A percentile compares a stretch with the other conserved stretches of the same genome.
These are phyloP conservation scores for Fusarium floridanum DNA, from an alignment of 2,329 filamentous ascomycete species.

Conservation along the genomic window DNA sequence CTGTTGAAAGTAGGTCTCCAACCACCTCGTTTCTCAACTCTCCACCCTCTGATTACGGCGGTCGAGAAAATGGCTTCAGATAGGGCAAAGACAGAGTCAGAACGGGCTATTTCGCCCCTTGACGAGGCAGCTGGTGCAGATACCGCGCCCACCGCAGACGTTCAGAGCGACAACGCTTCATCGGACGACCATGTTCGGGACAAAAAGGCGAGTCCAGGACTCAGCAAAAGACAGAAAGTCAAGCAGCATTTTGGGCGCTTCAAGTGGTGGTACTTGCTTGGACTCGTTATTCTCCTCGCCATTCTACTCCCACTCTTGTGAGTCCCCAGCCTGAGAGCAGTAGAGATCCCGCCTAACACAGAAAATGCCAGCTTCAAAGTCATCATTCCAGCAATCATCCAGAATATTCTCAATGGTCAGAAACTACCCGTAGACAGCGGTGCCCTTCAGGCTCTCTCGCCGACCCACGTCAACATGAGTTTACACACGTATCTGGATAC, in stretches of 20 bases:
- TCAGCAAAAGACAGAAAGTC: constrained; percentile 52
- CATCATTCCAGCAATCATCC: constrained; percentile 61
- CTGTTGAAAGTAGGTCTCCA: not conserved
- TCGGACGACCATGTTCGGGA: constrained; percentile 32
- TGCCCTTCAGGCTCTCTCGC: constrained; percentile 50
- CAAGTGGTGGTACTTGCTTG: constrained; percentile 60
- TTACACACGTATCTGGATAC: constrained; percentile 54
- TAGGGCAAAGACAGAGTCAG: not conserved
- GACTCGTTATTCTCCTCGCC: constrained; percentile 55
- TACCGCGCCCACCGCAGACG: not conserved
- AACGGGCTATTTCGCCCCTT: not conserved
- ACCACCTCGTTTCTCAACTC: not conserved
- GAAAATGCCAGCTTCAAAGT: constrained; percentile 56
- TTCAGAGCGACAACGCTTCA: constrained; percentile 24
- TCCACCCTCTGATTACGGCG: not conserved
- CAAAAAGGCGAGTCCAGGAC: constrained; percentile 11
- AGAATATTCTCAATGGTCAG: constrained; percentile 58
- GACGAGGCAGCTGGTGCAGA: not conserved
- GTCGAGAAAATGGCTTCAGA: constrained; percentile 10
- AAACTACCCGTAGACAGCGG: constrained; percentile 55
- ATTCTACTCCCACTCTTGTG: constrained; percentile 62
- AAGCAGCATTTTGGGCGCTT: constrained; percentile 58
- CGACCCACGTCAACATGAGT: constrained; percentile 51
- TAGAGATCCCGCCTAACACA: not conserved
- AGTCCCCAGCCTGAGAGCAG: constrained; percentile 36